Base-by-base conservation (phyloP, 441 rosid species). In the Sinapis alba region DNA sequence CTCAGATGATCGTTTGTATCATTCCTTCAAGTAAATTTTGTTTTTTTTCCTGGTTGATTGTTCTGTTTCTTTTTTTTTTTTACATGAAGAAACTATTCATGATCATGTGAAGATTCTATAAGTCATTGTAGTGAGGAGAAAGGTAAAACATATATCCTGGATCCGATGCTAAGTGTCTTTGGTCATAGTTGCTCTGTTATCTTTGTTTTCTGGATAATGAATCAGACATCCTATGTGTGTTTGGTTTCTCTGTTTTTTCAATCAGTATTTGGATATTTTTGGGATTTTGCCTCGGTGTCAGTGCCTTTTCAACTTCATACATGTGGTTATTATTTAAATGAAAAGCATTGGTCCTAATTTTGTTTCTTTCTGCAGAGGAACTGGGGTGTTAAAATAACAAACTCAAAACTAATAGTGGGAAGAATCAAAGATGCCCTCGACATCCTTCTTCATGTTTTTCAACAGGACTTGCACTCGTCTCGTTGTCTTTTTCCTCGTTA, bases 401-500 rank as follows among this genome's bases (percentile, higher is more conserved):
- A 50, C 23, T 38, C 16, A 63, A 69, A 79, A 64, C 61, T 78
- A 56, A 59, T 60, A 79, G 24, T 69, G 60, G 75, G 6, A 68
- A 60, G 72, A 50, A 74, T 58, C 89, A 89, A 47, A 82, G 83
- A 93, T 93, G 98, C 91, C 97, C 64, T 86, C 94, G 94, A 80
- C 86, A 41, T 81, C 87, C 56, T 84, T 83, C 78, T 87, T 85
- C 76, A 82, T 91, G 88, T 85, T 87, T 80, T 85, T 79, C 80
- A 83, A 79, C 90, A 73, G 86, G 83, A 84, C 80, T 72, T 84
- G 78, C 77, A 86, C 86, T 68, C 90, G 90, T 76, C 75, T 93
- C 85, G 90, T 84, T 83, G 91, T 86, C 73, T 93, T 93, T 80
- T 90, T 89, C 74, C 91, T 84, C 59, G 86, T 93, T 8, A 93